Percentiles rank a stretch among this genome's conserved stretches.
phyloP scores from a whole-genome alignment of 495 filamentous ascomycete species.

The Podospora pseudoanserina region DNA sequence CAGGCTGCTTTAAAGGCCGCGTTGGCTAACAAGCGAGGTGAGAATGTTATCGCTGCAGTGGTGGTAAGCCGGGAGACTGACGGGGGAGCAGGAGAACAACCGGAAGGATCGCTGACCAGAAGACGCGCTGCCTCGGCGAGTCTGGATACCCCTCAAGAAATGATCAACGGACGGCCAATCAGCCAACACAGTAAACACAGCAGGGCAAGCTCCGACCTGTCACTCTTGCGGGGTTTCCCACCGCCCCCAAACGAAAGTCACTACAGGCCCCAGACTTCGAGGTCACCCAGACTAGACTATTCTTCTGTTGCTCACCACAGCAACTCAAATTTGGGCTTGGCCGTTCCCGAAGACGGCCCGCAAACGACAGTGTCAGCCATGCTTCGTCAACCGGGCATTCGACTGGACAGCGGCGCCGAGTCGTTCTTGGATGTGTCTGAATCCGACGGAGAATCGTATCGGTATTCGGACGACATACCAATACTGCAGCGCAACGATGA shows the following conservation, averaged over 20 bases:
- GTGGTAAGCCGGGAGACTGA: not conserved
- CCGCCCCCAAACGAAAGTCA: conserved; percentile 32
- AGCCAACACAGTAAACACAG: conserved; percentile 56
- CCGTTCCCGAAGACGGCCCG: conserved; percentile 35
- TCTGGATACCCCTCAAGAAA: conserved; percentile 48
- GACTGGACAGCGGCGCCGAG: conserved; percentile 42
- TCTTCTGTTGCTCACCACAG: conserved; percentile 18
- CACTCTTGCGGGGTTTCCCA: conserved; percentile 45
- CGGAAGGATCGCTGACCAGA: conserved; percentile 27
- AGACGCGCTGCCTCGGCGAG: conserved; percentile 51
- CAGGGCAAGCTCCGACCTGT: conserved; percentile 62
- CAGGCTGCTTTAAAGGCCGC: conserved; percentile 69
- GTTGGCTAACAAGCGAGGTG: conserved; percentile 61
- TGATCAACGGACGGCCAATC: conserved; percentile 42
- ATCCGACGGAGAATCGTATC: conserved; percentile 52
- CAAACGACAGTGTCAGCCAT: conserved; percentile 42
- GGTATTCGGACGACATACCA: conserved; percentile 58
- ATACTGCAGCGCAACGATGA: conserved; percentile 56
- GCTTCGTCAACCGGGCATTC: conserved; percentile 45
- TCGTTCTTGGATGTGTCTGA: conserved; percentile 60
- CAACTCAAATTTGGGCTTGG: conserved; percentile 19
- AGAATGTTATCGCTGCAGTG: conserved; percentile 34
- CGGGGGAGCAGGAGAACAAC: conserved; percentile 11
- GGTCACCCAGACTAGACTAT: conserved; percentile 34
- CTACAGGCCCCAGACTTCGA: conserved; percentile 29